Evolutionary conservation across 345 rosid species (phyloP), one percentile per base, ranked within the genome.

Genomic region (Geranium brycei): DNA sequence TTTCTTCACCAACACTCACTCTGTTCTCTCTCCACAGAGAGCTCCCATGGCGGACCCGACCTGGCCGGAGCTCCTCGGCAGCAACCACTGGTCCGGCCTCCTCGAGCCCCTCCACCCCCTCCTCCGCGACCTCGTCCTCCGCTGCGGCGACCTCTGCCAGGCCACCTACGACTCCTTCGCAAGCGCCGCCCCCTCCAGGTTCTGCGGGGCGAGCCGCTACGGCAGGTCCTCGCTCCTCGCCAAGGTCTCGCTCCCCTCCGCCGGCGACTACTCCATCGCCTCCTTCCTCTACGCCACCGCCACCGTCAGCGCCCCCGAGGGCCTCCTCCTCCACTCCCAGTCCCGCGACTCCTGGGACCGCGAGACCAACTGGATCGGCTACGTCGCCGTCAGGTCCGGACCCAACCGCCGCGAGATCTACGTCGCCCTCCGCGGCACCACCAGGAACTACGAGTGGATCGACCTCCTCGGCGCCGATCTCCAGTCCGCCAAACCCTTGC

Each of bases 291-390:
- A 91, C 58, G 97, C 81, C 66, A 86, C 96, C 1, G 95, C 96
- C 15, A 87, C 81, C 2, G 77, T 91, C 59, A 68, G 80, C 66
- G 51, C 76, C 56, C 80, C 83, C 0, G 77, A 84, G 73, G 85
- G 84, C 47, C 78, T 91, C 73, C 69, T 91, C 58, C 85, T 89
- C 71, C 91, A 63, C 62, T 84, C 96, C 4, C 73, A 51, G 47
- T 84, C 96, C 4, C 77, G 92, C 3, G 96, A 89, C 35, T 75
- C 88, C 4, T 87, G 98, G 91, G 98, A 91, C 78, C 86, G 92
- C n/a, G 98, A 91, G 68, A 85, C 96, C 16, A 91, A 91, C 79
- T 91, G 98, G 98, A 84, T 91, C 35, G 96, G 96, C 60, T 91
- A 84, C 81, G 79, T 89, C 59, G 88, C 91, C 17, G 85, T 86